Evolutionary conservation across 306 rosid genomes (phyloP), one percentile per base, ranked within the genome.

Genomic region (Ziziphus jujuba): DNA sequence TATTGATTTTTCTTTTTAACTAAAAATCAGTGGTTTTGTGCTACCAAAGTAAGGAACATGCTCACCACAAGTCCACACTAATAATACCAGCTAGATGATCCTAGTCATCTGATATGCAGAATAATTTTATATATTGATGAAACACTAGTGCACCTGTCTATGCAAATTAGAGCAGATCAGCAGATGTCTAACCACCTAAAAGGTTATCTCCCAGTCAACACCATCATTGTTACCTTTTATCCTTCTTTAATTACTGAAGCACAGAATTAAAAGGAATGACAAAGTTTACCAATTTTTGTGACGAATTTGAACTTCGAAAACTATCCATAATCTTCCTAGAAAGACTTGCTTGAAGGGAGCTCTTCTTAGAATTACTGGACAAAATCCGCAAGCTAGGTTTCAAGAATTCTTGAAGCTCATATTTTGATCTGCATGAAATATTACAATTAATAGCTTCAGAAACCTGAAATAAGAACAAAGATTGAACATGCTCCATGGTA

Each of bases 301-400:
- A 78, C 67, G 79, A 65, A 63, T 74, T 77, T 72, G 87, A 63
- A 66, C 83, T 85, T 64, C 74, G 85, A 57, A 85, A 87, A 81
- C 84, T 80, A 62, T 87, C 87, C 69, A 75, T 49, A 53, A 65
- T 23, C 82, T 82, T 87, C 51, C 69, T 66, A 75, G 93, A 67
- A 71, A 87, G 80, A 78, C 69, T 89, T 65, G 93, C 72, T 63
- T 73, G 74, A 49, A 72, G 67, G 72, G 82, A 69, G 79, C 79
- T 69, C 77, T 80, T 79, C 22, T 76, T 79, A 22, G 91, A 74
- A 67, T 78, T 47, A 66, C 61, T 34, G 35, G 90, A 88, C 56
- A 77, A 69, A 74, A 95, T 95, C 73, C 99, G 91, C 89, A 95
- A 75, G 80, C 91, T 84, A n/a, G 99, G 95, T 79, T 95, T 95